Percentiles rank a stretch among this genome's conserved stretches.
These are phyloP conservation scores for Phytophthora pluvialis DNA, from an alignment of 352 stramenopile genomes.

Conservation along the genomic window DNA sequence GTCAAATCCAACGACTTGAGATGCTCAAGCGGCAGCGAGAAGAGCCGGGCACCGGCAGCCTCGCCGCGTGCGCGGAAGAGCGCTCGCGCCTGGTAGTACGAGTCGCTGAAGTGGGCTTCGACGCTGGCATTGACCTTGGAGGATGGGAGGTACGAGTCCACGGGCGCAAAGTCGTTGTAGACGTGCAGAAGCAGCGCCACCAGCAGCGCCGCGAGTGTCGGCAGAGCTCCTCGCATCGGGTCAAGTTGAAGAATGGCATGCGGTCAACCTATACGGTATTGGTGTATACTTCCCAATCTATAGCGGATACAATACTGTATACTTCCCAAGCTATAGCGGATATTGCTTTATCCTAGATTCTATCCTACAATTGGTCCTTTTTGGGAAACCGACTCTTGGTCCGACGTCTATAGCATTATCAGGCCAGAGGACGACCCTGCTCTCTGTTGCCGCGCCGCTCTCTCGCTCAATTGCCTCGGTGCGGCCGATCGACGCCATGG, in stretches of 20 bases:
- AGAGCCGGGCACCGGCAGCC: constrained; percentile 46
- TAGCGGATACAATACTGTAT: too few relatives aligned
- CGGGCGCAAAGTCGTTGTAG: constrained; percentile 56
- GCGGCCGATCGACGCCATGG: constrained; percentile 45
- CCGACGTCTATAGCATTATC: constrained; percentile 23
- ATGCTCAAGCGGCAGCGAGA: constrained; percentile 54
- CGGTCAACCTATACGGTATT: neutral
- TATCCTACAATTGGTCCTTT: neutral
- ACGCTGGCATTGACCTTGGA: constrained; percentile 32
- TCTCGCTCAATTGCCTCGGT: constrained; percentile 13
- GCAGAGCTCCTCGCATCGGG: constrained; percentile 7
- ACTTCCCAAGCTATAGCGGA: too few relatives aligned
- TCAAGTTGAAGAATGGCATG: constrained; percentile 4
- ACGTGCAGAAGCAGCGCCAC: constrained; percentile 45
- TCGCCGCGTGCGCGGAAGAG: constrained; percentile 58
- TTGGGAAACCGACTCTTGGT: constrained; percentile 3
- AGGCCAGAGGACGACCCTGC: constrained; percentile 15
- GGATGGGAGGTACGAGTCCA: constrained; percentile 45
- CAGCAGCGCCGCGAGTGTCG: constrained; percentile 26
- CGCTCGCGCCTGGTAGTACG: constrained; percentile 70
- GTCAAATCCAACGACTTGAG: constrained; percentile 56
- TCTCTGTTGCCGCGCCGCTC: neutral
- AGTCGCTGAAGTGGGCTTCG: constrained; percentile 58
- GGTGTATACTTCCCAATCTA: too few relatives aligned
- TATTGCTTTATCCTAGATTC: neutral